Evolutionary conservation across 768 basidiomycete genomes (phyloP), one percentile per base, ranked within the genome.

Genomic region (Pisolithus orientalis): DNA sequence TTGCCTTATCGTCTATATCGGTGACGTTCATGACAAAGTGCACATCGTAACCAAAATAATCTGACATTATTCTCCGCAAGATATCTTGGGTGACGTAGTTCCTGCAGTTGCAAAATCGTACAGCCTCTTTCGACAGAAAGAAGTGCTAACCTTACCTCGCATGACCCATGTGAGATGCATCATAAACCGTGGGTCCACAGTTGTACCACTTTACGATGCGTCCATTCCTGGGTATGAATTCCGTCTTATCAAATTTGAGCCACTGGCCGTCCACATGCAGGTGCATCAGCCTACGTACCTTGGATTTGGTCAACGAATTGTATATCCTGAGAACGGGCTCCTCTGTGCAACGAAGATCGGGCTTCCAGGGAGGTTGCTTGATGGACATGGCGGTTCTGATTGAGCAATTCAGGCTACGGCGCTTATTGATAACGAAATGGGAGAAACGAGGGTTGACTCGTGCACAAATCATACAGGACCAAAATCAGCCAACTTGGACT

Each of bases 1-100:
- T 49, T 53, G 90, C 95, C 83, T 99, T 99, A 79, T 98, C 96
- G 63, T 99, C 96, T 55, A 99, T 96, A 69, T 99, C 95, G 5
- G 96, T 99, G 60, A 99, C 83, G 69, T 99, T 99, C 93, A 96
- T 96, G 43, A 98, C 95, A 64, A 98, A 96, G 67, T 97, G 92
- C 51, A 99, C 87, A 65, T 98, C 90, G 63, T 94, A 98, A 25
- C 90, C 89, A 70, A 98, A 98, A 71, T 95, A 98, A 72, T 98
- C 93, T 1, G 85, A 77, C 76, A 98, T 75, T 48, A 99, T 90
- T 46, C 96, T 66, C 50, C 94, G 78, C 37, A 97, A 74, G 56
- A 95, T 80, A 68, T 97, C 94, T 68, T 95, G 92, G 1, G 93
- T 91, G 31, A 97, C 87, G 72, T 99, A 99, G 75, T 96, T 97